Percentiles rank a stretch among this genome's conserved stretches.
Conservation (phyloP, 495 filamentous ascomycete genomes). For the Penicillium verhagenii region DNA sequence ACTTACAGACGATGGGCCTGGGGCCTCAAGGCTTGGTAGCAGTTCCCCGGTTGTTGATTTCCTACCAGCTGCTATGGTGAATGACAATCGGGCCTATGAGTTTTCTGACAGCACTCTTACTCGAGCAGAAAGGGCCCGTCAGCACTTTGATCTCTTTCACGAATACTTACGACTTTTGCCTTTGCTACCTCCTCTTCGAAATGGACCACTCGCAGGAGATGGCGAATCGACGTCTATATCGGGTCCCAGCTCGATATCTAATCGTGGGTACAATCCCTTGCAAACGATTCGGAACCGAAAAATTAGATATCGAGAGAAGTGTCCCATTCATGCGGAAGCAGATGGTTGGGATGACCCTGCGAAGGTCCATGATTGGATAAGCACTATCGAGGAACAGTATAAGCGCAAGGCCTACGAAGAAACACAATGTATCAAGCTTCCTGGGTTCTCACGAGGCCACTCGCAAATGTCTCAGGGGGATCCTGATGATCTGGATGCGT, state of each 20-base stretch:
- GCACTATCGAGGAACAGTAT: conserved; percentile 57
- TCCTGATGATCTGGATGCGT: conserved; percentile 21
- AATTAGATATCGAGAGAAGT: conserved; percentile 69
- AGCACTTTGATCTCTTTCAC: conserved; percentile 72
- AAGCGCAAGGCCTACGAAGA: conserved; percentile 37
- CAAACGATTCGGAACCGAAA: conserved; percentile 85
- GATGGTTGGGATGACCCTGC: conserved; percentile 73
- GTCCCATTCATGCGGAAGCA: conserved; percentile 65
- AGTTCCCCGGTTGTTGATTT: conserved; percentile 30
- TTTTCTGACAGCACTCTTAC: conserved; percentile 75
- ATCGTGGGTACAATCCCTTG: conserved; percentile 78
- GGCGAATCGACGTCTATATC: conserved; percentile 3
- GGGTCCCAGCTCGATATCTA: conserved; percentile 27
- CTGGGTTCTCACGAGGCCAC: conserved; percentile 47
- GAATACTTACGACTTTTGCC: conserved; percentile 79
- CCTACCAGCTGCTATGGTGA: conserved; percentile 30
- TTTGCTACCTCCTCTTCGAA: conserved; percentile 64
- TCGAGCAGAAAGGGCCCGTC: conserved; percentile 74
- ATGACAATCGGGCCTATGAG: conserved; percentile 49
- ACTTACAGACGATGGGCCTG: conserved; percentile 11
- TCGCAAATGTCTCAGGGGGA: conserved; percentile 13
- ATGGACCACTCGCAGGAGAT: conserved; percentile 5
- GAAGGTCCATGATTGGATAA: conserved; percentile 71
- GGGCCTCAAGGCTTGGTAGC: conserved; percentile 2
- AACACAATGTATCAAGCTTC: conserved; percentile 54